Evolutionary conservation across 176 grass and related monocot species (phyloP).

Genomic region (Hyparrhenia diplandra): DNA sequence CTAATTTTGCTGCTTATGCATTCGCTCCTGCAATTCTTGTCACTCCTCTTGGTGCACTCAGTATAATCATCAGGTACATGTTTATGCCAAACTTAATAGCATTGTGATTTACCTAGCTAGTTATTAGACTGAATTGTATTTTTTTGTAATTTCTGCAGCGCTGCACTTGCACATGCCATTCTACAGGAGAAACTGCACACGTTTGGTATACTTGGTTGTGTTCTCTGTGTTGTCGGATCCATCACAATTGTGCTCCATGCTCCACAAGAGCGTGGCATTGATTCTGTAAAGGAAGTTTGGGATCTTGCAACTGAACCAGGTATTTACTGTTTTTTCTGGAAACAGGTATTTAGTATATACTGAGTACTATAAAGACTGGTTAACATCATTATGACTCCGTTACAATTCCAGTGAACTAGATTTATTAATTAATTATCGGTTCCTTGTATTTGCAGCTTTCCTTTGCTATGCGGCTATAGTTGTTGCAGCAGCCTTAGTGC

Average conservation of each 20-base stretch:
- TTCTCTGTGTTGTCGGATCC: slow-evolving; percentile 93
- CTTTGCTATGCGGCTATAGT: slow-evolving; percentile 70
- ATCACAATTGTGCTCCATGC: slow-evolving; percentile 94
- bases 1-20: slow-evolving; percentile 97
- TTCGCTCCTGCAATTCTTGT: slow-evolving; percentile 97
- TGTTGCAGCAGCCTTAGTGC: slow-evolving; percentile 63
- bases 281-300: slow-evolving; percentile 95
- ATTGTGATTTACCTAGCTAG: slow-evolving; percentile 13
- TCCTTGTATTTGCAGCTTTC: slow-evolving; percentile 60
- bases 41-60: slow-evolving; percentile 93
- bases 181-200: slow-evolving; percentile 80
- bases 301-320: slow-evolving; percentile 94
- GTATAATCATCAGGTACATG: slow-evolving; percentile 94
- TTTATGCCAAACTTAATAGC: neutral
- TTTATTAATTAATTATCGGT: slow-evolving; percentile 16
- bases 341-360: neutral
- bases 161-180: slow-evolving; percentile 84
- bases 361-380: neutral
- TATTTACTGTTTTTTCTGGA: neutral
- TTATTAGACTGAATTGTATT: slow-evolving; percentile 17
- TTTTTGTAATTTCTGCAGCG: slow-evolving; percentile 47
- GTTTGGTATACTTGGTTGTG: slow-evolving; percentile 86
- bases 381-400: neutral
- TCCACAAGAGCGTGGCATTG: slow-evolving; percentile 77
- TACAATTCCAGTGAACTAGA: neutral